Evolutionary conservation across 2,329 filamentous ascomycete species (phyloP).

Genomic region (Cladosporium sp.): DNA sequence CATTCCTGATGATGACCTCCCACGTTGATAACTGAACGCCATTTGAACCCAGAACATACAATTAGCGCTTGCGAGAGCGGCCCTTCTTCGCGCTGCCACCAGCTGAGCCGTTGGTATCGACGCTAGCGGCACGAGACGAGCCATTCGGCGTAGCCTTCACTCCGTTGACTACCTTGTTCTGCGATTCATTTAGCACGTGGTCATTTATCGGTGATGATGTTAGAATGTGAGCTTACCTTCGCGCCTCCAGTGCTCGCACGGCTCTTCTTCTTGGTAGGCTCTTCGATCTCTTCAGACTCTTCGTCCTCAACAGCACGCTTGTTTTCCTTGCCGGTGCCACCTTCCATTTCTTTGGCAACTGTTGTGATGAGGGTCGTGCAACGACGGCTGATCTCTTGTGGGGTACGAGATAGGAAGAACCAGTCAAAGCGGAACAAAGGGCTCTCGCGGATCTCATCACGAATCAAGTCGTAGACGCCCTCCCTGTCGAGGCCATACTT

Average conservation of each 20-base stretch:
- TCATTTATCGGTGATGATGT: background rate
- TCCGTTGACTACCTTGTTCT: constrained; percentile 93
- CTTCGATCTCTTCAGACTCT: constrained; percentile 66
- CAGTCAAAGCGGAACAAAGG: constrained; percentile 97
- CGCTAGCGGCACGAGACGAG: constrained; percentile 84
- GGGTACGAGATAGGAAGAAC: constrained; percentile 96
- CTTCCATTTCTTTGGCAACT: constrained; percentile 91
- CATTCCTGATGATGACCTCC: background rate
- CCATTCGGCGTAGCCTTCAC: constrained; percentile 78
- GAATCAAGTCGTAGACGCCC: constrained; percentile 85
- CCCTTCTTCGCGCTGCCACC: constrained; percentile 48
- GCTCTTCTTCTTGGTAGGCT: constrained; percentile 95
- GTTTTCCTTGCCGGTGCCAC: constrained; percentile 52
- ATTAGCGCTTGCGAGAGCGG: constrained; percentile 13
- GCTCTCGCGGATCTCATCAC: constrained; percentile 94
- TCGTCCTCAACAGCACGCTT: constrained; percentile 81
- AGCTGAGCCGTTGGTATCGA: constrained; percentile 70
- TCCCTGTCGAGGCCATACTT: constrained; percentile 90
- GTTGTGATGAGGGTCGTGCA: constrained; percentile 94
- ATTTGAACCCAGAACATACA: background rate
- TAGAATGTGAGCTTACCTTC: constrained; percentile 63
- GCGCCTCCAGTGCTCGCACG: constrained; percentile 67
- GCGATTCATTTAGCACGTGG: constrained; percentile 19
- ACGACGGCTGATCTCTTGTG: constrained; percentile 85
- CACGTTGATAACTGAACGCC: constrained; percentile 11